These are phyloP conservation scores for Rhizopogon vesiculosus DNA, from an alignment of 768 basidiomycete species.

Conservation along the genomic window DNA sequence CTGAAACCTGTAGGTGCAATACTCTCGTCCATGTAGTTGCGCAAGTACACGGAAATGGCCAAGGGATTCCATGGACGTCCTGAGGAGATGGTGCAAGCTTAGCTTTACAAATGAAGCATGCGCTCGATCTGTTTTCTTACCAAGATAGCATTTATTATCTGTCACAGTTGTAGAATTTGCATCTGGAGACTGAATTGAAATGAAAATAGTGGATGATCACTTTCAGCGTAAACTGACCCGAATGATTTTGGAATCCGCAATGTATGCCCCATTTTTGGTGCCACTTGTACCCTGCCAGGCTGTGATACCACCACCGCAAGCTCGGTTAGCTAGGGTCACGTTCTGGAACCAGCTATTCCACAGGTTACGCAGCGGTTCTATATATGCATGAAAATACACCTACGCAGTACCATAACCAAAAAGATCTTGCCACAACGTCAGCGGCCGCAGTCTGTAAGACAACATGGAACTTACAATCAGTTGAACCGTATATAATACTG, in stretches of 20 bases:
- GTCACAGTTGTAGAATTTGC: slow-evolving; percentile 46
- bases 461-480: slow-evolving; percentile 50
- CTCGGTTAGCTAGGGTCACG: slow-evolving; percentile 54
- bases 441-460: neutral
- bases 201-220: neutral
- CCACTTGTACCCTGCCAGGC: slow-evolving; percentile 54
- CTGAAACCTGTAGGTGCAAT: slow-evolving; percentile 48
- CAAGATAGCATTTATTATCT: slow-evolving; percentile 44
- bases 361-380: neutral
- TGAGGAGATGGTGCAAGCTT: slow-evolving; percentile 2
- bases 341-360: slow-evolving; percentile 53
- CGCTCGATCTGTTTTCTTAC: slow-evolving; percentile 18
- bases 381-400: slow-evolving; percentile 9
- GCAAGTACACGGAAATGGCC: slow-evolving; percentile 48
- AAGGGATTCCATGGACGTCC: slow-evolving; percentile 60
- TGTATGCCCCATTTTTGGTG: slow-evolving; percentile 50
- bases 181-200: slow-evolving; percentile 45
- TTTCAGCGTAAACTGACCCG: slow-evolving; percentile 33
- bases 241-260: slow-evolving; percentile 50
- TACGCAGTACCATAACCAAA: slow-evolving; percentile 62
- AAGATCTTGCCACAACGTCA: slow-evolving; percentile 33
- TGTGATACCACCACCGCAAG: slow-evolving; percentile 59
- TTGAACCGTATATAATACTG: slow-evolving; percentile 57
- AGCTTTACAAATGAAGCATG: neutral
- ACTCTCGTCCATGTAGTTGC: slow-evolving; percentile 55